Percentiles rank a stretch among this genome's conserved stretches.
Evolutionary conservation across 2,329 filamentous ascomycete species (phyloP).

Genomic region (Fusarium miscanthi): DNA sequence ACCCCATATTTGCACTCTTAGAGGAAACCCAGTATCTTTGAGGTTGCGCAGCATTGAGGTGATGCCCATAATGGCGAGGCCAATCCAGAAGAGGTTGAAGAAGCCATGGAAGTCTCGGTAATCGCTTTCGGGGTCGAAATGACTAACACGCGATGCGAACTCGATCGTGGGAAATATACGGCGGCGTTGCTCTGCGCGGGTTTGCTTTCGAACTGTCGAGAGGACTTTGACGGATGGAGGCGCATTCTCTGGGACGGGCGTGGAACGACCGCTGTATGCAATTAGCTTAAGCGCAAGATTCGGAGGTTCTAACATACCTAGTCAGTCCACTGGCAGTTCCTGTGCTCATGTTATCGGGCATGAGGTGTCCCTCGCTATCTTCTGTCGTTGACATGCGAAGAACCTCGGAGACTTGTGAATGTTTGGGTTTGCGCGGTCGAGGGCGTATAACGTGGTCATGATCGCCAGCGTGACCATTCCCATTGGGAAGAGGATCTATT

Average conservation of each 20-base stretch:
- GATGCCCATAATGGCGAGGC: constrained; percentile 94
- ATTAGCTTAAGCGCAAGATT: constrained; percentile 7
- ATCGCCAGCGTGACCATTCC: constrained; percentile 42
- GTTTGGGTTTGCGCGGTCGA: constrained; percentile 61
- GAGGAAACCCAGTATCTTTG: constrained; percentile 89
- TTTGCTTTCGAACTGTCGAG: constrained; percentile 84
- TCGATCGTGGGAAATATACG: constrained; percentile 94
- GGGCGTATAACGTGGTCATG: constrained; percentile 61
- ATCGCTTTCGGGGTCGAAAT: constrained; percentile 93
- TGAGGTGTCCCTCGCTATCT: constrained; percentile 51
- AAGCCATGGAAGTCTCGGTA: constrained; percentile 97
- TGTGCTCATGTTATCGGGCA: constrained; percentile 48
- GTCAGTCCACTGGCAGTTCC: constrained; percentile 55
- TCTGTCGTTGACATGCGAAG: constrained; percentile 51
- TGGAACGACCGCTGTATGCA: constrained; percentile 77
- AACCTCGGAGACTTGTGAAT: constrained; percentile 59
- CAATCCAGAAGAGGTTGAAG: constrained; percentile 98
- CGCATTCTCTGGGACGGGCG: constrained; percentile 86
- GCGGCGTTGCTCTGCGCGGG: constrained; percentile 81
- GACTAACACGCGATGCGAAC: constrained; percentile 89
- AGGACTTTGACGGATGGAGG: constrained; percentile 91
- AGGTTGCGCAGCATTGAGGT: constrained; percentile 93
- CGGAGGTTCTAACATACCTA: constrained; percentile 51
- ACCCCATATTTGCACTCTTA: constrained; percentile 87
- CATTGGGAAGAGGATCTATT: constrained; percentile 44